Evolutionary conservation across 441 rosid species (phyloP).

Genomic region (Geranium incanum): DNA sequence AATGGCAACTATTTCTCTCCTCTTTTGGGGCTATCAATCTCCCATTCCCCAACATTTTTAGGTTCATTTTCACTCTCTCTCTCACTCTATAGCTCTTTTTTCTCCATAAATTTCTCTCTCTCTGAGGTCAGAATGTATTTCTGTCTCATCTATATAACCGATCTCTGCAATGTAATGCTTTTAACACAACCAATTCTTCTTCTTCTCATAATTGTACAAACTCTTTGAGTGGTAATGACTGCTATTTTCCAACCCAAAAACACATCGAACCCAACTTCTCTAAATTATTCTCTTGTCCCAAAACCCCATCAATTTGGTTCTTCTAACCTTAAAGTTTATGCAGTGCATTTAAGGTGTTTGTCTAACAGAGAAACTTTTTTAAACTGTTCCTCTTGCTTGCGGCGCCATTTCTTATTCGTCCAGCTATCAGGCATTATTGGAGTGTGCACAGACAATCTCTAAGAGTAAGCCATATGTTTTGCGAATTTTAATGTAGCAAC

Average conservation of each 20-base stretch:
- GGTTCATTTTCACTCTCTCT: not conserved
- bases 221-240: not conserved
- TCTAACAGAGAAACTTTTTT: not conserved
- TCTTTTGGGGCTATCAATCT: not conserved
- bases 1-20: not conserved
- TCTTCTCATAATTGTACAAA: not conserved
- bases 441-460: no score
- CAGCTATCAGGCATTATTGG: not conserved
- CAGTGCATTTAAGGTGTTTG: not conserved
- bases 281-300: not conserved
- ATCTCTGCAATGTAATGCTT: not conserved
- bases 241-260: not conserved
- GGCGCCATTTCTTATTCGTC: not conserved
- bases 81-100: not conserved
- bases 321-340: not conserved
- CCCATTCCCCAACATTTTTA: constrained; percentile 1
- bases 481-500: not conserved
- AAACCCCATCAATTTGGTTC: not conserved
- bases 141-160: not conserved
- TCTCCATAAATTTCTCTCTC: constrained; percentile 2
- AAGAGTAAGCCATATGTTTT: not conserved
- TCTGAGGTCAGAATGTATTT: not conserved
- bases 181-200: not conserved
- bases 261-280: not conserved
- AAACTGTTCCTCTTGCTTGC: not conserved